Conservation (phyloP, 768 basidiomycete species). For the Xerocomellus intermedius region DNA sequence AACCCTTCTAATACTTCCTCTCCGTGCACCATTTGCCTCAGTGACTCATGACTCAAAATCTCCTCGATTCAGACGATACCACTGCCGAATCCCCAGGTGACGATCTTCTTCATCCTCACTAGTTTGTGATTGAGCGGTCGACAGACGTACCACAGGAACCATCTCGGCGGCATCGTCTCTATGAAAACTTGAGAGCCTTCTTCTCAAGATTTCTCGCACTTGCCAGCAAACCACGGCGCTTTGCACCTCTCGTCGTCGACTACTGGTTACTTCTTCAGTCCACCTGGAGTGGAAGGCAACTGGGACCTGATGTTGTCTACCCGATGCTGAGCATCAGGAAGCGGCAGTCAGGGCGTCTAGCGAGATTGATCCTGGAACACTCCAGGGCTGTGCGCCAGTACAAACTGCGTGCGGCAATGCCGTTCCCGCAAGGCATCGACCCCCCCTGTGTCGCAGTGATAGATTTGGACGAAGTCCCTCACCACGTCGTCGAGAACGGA, state of each 20-base stretch:
- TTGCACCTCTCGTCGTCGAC: not conserved
- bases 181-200: not conserved
- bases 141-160: not conserved
- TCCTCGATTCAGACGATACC: not conserved
- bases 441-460: not conserved
- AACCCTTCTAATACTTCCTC: too few relatives aligned
- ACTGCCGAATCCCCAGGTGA: not conserved
- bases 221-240: not conserved
- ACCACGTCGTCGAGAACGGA: not conserved
- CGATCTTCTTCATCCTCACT: not conserved
- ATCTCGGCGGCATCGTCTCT: not conserved
- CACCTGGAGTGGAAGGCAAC: not conserved
- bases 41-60: not conserved
- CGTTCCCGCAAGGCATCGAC: not conserved
- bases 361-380: not conserved
- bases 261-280: not conserved
- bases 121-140: not conserved
- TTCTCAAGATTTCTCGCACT: not conserved
- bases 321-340: constrained; percentile 6
- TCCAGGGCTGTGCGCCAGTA: not conserved
- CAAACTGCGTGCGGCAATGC: not conserved
- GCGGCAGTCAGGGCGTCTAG: constrained; percentile 1
- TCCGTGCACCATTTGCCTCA: not conserved
- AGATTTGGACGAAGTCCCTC: not conserved
- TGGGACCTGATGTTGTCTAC: not conserved